Percentiles rank a stretch among this genome's conserved stretches.
These are phyloP conservation scores for Arthromyces matolae DNA, from an alignment of 768 basidiomycete species.

Conservation along the genomic window DNA sequence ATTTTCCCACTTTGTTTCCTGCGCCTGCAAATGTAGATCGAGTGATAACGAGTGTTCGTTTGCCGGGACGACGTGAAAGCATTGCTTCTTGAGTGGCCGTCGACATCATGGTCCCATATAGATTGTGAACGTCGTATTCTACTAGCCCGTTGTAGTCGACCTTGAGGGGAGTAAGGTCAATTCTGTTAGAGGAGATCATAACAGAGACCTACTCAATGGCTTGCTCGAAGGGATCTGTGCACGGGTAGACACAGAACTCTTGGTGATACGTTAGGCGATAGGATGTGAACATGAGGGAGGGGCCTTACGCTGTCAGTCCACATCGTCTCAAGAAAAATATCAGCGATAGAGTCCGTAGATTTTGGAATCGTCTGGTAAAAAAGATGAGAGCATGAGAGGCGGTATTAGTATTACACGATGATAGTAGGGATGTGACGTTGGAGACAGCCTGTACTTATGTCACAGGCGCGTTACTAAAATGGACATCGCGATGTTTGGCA, in stretches of 20 bases:
- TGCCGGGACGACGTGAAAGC: constrained; percentile 57
- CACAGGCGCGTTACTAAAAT: no score
- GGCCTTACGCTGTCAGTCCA: constrained; percentile 67
- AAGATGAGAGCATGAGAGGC: constrained; percentile 62
- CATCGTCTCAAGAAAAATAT: constrained; percentile 73
- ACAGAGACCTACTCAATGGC: constrained; percentile 36
- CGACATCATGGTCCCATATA: constrained; percentile 75
- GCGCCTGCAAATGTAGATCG: constrained; percentile 73
- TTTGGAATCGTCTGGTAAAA: constrained; percentile 56
- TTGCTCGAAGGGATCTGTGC: constrained; percentile 56
- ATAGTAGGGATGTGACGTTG: no score
- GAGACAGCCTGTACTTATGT: no score
- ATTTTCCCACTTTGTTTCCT: constrained; percentile 65
- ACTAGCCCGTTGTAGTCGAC: constrained; percentile 51
- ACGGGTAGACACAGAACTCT: constrained; percentile 63
- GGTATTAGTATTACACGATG: no score
- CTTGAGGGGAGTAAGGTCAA: constrained; percentile 18
- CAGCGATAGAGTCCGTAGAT: constrained; percentile 64
- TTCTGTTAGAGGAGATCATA: neutral
- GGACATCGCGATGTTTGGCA: no score
- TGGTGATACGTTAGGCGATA: neutral
- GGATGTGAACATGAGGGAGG: neutral
- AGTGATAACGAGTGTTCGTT: constrained; percentile 62
- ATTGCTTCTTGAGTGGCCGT: constrained; percentile 56
- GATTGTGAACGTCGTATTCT: constrained; percentile 62